Conservation (phyloP, 2,329 filamentous ascomycete species). For the Diaporthe longicolla region DNA sequence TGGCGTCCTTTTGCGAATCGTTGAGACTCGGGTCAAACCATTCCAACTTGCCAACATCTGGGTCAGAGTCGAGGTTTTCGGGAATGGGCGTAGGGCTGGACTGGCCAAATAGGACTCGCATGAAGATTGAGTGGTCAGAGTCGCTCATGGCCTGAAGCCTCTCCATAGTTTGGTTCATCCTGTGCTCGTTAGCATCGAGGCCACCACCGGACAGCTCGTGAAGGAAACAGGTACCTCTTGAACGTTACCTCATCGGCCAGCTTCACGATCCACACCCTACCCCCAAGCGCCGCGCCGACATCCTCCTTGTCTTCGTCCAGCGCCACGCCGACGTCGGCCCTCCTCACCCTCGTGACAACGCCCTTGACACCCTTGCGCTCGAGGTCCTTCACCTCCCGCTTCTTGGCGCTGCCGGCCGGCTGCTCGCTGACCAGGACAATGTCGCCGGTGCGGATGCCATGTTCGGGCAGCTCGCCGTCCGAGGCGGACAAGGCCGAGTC, state of each 20-base stretch:
- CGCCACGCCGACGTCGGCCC: slow-evolving; percentile 74
- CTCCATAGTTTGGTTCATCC: slow-evolving; percentile 76
- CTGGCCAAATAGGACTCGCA: slow-evolving; percentile 74
- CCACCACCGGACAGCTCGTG: not conserved
- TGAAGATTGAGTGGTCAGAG: slow-evolving; percentile 71
- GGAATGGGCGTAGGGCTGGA: slow-evolving; percentile 65
- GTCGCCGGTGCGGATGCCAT: slow-evolving; percentile 82
- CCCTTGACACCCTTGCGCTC: slow-evolving; percentile 78
- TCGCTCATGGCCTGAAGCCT: slow-evolving; percentile 70
- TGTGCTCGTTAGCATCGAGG: slow-evolving; percentile 46
- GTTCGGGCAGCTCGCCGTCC: slow-evolving; percentile 74
- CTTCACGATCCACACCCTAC: slow-evolving; percentile 75
- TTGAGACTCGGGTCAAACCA: slow-evolving; percentile 76
- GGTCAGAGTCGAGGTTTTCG: slow-evolving; percentile 56
- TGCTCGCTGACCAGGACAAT: slow-evolving; percentile 84
- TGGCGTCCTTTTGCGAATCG: slow-evolving; percentile 76
- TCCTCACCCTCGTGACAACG: slow-evolving; percentile 77
- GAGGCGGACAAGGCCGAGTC: slow-evolving; percentile 68
- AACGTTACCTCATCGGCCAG: slow-evolving; percentile 78
- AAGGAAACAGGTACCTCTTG: slow-evolving; percentile 59
- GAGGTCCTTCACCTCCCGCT: slow-evolving; percentile 78
- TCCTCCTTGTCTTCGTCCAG: slow-evolving; percentile 75
- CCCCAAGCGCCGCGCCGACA: slow-evolving; percentile 59
- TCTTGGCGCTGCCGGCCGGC: slow-evolving; percentile 79
- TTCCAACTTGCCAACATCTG: slow-evolving; percentile 61